Conservation (phyloP, 345 rosid genomes). For the Ricinus communis region DNA sequence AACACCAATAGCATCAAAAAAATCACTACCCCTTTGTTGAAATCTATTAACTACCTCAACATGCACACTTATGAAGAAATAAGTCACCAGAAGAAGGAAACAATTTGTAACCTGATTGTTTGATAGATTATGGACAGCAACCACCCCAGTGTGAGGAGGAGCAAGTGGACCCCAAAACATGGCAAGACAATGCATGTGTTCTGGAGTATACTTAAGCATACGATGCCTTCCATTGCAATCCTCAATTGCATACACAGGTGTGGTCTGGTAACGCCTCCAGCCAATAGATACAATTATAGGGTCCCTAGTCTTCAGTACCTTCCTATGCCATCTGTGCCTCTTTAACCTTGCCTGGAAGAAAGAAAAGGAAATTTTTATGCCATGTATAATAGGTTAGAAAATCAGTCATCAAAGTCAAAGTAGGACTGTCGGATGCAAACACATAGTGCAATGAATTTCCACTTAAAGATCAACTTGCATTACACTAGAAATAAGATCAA, state of each 20-base stretch:
- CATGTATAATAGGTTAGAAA: neutral
- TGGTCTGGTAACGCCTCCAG: conserved; percentile 93
- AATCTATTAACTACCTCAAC: too few relatives aligned
- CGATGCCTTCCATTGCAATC: conserved; percentile 85
- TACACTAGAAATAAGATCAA: neutral
- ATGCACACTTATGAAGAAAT: conserved; percentile 1
- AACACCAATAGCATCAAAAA: too few relatives aligned
- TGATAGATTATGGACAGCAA: conserved; percentile 80
- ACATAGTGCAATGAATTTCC: neutral
- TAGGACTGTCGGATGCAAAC: neutral
- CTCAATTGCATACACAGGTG: conserved; percentile 81
- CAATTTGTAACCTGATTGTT: conserved; percentile 62
- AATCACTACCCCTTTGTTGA: too few relatives aligned
- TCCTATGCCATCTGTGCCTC: conserved; percentile 89
- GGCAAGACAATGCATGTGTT: conserved; percentile 94
- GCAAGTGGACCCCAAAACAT: conserved; percentile 98
- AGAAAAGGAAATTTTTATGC: neutral
- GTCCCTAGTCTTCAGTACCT: conserved; percentile 83
- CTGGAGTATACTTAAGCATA: conserved; percentile 95
- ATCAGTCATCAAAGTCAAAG: neutral
- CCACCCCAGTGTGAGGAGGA: conserved; percentile 84
- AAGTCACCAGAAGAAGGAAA: neutral
- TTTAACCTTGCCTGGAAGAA: conserved; percentile 71
- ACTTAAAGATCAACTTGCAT: neutral
- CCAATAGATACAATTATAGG: conserved; percentile 90